Evolutionary conservation across 2,329 filamentous ascomycete species (phyloP).

Genomic region (Alternaria gansuensis): DNA sequence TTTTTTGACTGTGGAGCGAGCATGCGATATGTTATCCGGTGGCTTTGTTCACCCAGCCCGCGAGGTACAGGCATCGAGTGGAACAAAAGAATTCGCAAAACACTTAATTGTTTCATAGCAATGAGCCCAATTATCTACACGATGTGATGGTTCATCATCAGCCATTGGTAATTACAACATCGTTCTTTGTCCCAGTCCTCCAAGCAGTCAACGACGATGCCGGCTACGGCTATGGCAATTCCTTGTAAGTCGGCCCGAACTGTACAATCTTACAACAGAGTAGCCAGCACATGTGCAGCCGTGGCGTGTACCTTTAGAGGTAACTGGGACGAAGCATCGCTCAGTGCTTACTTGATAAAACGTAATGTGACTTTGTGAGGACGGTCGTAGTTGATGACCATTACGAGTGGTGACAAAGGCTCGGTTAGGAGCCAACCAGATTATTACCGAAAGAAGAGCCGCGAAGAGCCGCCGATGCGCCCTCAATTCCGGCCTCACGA

Average conservation of each 20-base stretch:
- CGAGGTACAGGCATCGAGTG: not conserved
- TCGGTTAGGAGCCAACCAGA: conserved; percentile 26
- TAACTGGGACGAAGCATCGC: not conserved
- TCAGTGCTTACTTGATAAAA: not conserved
- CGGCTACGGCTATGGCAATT: not conserved
- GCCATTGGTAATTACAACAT: not conserved
- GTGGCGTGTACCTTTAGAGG: too few species aligned
- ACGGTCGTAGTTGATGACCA: not conserved
- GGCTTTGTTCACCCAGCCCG: not conserved
- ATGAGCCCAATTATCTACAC: not conserved
- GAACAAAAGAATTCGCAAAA: not conserved
- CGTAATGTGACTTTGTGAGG: not conserved
- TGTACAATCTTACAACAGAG: not conserved
- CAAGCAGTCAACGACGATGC: not conserved
- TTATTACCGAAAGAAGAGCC: conserved; percentile 14
- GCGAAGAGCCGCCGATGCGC: conserved; percentile 19
- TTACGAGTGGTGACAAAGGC: not conserved
- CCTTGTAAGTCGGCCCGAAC: conserved; percentile 3
- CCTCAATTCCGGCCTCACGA: conserved; percentile 8
- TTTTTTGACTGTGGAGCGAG: not conserved
- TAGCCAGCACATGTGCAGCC: not conserved
- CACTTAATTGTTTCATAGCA: not conserved
- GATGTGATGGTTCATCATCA: not conserved
- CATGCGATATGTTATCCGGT: not conserved
- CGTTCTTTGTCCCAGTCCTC: not conserved